Conservation (phyloP, 495 filamentous ascomycete genomes). For the Penicillium salamii region DNA sequence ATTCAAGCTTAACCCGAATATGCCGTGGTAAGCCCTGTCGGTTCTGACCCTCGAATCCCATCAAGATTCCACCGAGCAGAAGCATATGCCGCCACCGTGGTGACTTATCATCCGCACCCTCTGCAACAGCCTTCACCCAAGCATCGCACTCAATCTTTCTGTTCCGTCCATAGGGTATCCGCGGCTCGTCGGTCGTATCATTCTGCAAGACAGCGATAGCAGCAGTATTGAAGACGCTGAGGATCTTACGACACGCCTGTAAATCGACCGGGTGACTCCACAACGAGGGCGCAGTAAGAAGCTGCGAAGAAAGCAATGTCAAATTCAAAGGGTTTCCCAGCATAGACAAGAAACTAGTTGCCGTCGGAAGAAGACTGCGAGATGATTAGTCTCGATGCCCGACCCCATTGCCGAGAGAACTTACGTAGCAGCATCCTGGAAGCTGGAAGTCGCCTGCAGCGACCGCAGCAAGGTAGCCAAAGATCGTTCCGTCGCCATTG, state of each 20-base stretch:
- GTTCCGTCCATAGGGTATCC: slow-evolving; percentile 39
- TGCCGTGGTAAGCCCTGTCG: slow-evolving; percentile 57
- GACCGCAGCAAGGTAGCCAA: slow-evolving; percentile 52
- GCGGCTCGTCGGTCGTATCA: slow-evolving; percentile 42
- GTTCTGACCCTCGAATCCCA: slow-evolving; percentile 74
- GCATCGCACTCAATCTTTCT: slow-evolving; percentile 59
- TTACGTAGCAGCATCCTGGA: slow-evolving; percentile 54
- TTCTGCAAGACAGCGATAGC: slow-evolving; percentile 62
- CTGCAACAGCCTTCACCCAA: slow-evolving; percentile 80
- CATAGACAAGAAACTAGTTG: slow-evolving; percentile 74
- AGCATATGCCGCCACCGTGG: slow-evolving; percentile 86
- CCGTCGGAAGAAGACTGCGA: slow-evolving; percentile 70
- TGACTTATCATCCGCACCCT: slow-evolving; percentile 79
- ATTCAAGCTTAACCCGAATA: slow-evolving; percentile 70
- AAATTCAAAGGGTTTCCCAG: slow-evolving; percentile 90
- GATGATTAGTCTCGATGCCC: slow-evolving; percentile 10
- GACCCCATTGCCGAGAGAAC: slow-evolving; percentile 21
- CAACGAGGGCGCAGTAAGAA: slow-evolving; percentile 81
- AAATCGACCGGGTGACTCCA: slow-evolving; percentile 76
- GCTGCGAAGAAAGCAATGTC: slow-evolving; percentile 83
- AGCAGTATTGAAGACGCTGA: slow-evolving; percentile 87
- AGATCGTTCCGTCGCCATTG: slow-evolving; percentile 51
- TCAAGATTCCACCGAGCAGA: slow-evolving; percentile 73
- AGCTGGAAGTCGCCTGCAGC: slow-evolving; percentile 45
- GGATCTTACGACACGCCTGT: slow-evolving; percentile 66